Conservation (phyloP, 2,329 filamentous ascomycete genomes). For the Pseudocercospora fuligena region DNA sequence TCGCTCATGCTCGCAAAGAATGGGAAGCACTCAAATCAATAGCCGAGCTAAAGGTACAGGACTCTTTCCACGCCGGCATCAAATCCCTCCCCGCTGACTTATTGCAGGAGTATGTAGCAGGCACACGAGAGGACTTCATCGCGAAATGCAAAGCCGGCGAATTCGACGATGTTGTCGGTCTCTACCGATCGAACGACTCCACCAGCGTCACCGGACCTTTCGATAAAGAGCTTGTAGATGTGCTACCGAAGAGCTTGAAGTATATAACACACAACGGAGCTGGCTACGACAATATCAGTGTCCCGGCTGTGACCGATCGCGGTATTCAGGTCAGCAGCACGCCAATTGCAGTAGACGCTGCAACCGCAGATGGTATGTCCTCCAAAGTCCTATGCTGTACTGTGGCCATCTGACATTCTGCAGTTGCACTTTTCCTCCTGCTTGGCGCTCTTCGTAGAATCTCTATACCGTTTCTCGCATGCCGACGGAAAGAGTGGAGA, state of each 20-base stretch:
- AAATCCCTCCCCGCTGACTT: conserved; percentile 5
- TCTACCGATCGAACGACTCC: conserved; percentile 64
- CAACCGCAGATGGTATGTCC: conserved; percentile 48
- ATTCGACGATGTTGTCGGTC: conserved; percentile 60
- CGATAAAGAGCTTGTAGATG: conserved; percentile 50
- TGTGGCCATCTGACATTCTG: neutral
- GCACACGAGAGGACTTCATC: conserved; percentile 61
- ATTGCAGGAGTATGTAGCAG: conserved; percentile 57
- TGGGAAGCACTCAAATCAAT: conserved; percentile 48
- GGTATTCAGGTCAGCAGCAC: conserved; percentile 53
- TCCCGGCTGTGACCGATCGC: conserved; percentile 39
- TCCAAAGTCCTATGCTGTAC: neutral
- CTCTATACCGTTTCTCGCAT: conserved; percentile 52
- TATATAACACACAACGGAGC: conserved; percentile 53
- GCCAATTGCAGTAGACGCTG: conserved; percentile 56
- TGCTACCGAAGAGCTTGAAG: conserved; percentile 48
- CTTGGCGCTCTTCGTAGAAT: conserved; percentile 58
- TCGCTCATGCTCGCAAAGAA: conserved; percentile 52
- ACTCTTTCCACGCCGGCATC: neutral
- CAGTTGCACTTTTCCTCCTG: conserved; percentile 56
- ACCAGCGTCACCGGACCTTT: conserved; percentile 54
- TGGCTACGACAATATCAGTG: conserved; percentile 45
- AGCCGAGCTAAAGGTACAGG: conserved; percentile 38
- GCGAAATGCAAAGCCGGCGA: conserved; percentile 59
- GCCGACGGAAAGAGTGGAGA: conserved; percentile 53